Percentiles rank a stretch among this genome's conserved stretches.
Conservation (phyloP, 371 early-diverging fungal genomes). For the Circinella minor region DNA sequence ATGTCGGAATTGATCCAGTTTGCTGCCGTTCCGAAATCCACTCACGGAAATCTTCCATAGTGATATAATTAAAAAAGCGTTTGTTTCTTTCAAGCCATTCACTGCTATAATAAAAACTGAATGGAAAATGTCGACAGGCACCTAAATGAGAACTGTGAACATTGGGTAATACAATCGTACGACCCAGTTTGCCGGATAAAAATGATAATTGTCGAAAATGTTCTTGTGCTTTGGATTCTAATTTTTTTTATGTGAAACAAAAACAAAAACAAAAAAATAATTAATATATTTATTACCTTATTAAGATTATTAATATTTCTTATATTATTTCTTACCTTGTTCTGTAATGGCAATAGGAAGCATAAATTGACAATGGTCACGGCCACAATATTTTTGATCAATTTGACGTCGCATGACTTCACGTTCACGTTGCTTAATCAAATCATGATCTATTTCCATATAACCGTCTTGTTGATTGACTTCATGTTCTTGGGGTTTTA, state of each 20-base stretch:
- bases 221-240: slow-evolving; percentile 45
- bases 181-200: slow-evolving; percentile 31
- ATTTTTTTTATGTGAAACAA: not conserved
- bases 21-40: slow-evolving; percentile 29
- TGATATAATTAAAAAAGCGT: slow-evolving; percentile 30
- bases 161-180: slow-evolving; percentile 44
- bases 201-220: slow-evolving; percentile 44
- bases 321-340: slow-evolving; percentile 34
- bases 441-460: slow-evolving; percentile 20
- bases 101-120: slow-evolving; percentile 32
- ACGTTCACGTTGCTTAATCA: slow-evolving; percentile 14
- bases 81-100: slow-evolving; percentile 29
- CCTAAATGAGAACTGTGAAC: slow-evolving; percentile 36
- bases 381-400: slow-evolving; percentile 39
- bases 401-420: slow-evolving; percentile 23
- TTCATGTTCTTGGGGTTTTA: slow-evolving; percentile 10
- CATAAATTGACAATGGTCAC: slow-evolving; percentile 35
- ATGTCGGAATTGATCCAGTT: slow-evolving; percentile 26
- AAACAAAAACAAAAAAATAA: not conserved
- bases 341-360: slow-evolving; percentile 41
- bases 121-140: slow-evolving; percentile 32
- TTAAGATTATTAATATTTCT: too few relatives aligned
- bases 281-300: too few relatives aligned
- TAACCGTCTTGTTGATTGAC: slow-evolving; percentile 4
- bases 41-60: slow-evolving; percentile 27